Evolutionary conservation across 2,329 filamentous ascomycete genomes (phyloP), one percentile per base, ranked within the genome.

Genomic region (Diaporthe citrichinensis): DNA sequence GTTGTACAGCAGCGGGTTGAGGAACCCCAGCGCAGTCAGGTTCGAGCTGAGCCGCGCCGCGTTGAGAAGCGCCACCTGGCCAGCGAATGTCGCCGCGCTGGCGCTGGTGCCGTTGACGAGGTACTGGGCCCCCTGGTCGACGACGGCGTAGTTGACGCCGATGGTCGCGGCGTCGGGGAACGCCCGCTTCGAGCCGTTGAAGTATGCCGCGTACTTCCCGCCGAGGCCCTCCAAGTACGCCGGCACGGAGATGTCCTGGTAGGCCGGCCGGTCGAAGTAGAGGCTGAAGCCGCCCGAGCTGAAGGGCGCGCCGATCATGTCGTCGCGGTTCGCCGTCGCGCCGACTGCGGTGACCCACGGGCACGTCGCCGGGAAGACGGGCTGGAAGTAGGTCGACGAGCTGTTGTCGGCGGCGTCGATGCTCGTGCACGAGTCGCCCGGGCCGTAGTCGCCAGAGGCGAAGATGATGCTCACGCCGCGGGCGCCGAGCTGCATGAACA

Each of bases 381-480:
- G 87, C 23, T 88, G 81, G 78, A 92, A 91, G 39, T 82, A 85
- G 9, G 87, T 87, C 4, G 83, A 86, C 4, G 83, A 86, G 71
- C 89, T 88, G 71, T 49, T 8, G 20, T 49, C 44, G 44, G 85
- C 87, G 59, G 90, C 89, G 75, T 91, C 89, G 78, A 91, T 92
- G 59, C 85, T 87, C 74, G 87, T 82, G 81, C 90, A 92, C 2
- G 84, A 85, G 68, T 83, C 84, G 8, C 65, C 65, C 1, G 44
- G 39, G 17, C 65, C 65, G 31, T 23, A 94, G 87, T 74, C 92
- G 86, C 85, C 85, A 0, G 88, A 90, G 15, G 89, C 87, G 81
- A 93, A 91, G 41, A 94, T 83, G n/a, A 94, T 86, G 1, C 90
- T 89, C 5, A 92, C 88, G n/a, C 92, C 93, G 55, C 92, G 90